Evolutionary conservation across 2,329 filamentous ascomycete species (phyloP).

Genomic region (Leptosphaerulina australis): DNA sequence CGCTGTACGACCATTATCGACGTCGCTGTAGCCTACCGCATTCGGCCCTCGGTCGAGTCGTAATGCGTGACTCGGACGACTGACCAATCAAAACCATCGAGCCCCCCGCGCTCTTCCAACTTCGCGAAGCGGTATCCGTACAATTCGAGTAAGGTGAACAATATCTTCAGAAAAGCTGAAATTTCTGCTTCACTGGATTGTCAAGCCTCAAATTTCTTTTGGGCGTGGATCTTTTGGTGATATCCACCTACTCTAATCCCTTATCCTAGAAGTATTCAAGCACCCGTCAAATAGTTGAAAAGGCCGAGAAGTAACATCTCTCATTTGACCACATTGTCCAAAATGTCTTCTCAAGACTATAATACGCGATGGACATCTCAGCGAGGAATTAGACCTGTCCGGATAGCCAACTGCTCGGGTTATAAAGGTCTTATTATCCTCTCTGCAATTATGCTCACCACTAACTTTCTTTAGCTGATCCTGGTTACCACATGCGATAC

Average conservation of each 20-base stretch:
- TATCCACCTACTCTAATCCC: no score
- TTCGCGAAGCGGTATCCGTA: neutral
- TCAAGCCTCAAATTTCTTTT: no score
- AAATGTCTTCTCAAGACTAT: constrained; percentile 27
- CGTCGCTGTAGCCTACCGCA: neutral
- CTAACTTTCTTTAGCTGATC: constrained; percentile 38
- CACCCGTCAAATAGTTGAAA: no score
- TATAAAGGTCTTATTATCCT: constrained; percentile 31
- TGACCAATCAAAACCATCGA: constrained; percentile 26
- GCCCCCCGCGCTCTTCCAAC: constrained; percentile 13
- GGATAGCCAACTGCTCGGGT: constrained; percentile 50
- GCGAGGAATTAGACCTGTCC: constrained; percentile 40
- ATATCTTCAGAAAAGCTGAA: no score
- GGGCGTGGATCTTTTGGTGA: no score
- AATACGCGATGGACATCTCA: constrained; percentile 36
- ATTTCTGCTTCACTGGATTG: no score
- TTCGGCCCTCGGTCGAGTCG: constrained; percentile 34
- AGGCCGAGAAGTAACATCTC: no score
- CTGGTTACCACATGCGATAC: constrained; percentile 46
- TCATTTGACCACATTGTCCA: no score
- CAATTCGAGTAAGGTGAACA: neutral
- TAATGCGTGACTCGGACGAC: constrained; percentile 17
- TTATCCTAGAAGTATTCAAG: no score
- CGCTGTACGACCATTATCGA: neutral
- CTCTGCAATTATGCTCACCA: neutral